These are phyloP conservation scores for Ochetophila trinervis DNA, from an alignment of 306 rosid genomes.

Conservation along the genomic window DNA sequence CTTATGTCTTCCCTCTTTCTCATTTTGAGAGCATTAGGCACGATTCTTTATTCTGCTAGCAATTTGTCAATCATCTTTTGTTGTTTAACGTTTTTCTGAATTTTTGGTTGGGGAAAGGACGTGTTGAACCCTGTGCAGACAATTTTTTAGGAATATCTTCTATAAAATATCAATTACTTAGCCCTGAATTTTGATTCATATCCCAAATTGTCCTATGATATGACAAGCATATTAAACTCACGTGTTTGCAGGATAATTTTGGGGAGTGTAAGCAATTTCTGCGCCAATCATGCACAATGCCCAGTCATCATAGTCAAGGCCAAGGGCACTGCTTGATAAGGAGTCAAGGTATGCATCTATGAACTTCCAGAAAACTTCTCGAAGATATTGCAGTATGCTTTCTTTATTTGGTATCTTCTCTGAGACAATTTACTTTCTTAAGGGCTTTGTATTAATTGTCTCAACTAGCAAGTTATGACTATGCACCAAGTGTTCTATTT, in stretches of 20 bases:
- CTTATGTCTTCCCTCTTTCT: too few relatives aligned
- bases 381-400: conserved; percentile 13
- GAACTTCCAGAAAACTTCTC: conserved; percentile 15
- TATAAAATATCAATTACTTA: background rate
- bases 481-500: too few relatives aligned
- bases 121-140: background rate
- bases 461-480: too few relatives aligned
- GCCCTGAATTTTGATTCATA: background rate
- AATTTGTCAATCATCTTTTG: too few relatives aligned
- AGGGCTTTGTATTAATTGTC: too few relatives aligned
- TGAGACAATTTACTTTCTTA: conserved; percentile 16
- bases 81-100: too few relatives aligned
- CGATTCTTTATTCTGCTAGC: too few relatives aligned
- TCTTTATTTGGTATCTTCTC: conserved; percentile 4
- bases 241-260: conserved; percentile 71
- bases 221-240: background rate
- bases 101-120: too few relatives aligned
- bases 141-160: background rate
- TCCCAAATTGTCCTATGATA: background rate
- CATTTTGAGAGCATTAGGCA: too few relatives aligned
- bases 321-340: conserved; percentile 33
- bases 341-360: conserved; percentile 36
- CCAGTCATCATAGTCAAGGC: conserved; percentile 70
- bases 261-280: conserved; percentile 91
- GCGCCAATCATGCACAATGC: conserved; percentile 66